phyloP scores from a whole-genome alignment of 208 protist species.

The Leptomonas pyrrhocoris region DNA sequence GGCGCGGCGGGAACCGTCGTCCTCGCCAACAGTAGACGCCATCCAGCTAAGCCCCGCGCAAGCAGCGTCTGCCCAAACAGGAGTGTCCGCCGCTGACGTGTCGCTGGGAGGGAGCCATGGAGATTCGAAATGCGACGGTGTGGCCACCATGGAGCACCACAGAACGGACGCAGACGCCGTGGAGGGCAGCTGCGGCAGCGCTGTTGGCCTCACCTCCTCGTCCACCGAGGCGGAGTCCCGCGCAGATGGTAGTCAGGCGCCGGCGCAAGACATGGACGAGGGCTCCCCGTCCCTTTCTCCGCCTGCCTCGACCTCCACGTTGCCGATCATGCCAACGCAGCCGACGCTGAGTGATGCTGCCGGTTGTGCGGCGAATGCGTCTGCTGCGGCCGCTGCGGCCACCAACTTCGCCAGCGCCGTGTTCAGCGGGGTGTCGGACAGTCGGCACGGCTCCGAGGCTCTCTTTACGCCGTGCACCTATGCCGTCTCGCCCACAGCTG shows the following conservation, averaged over 20 bases:
- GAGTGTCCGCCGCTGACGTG: too few relatives aligned
- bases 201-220: conserved; percentile 8
- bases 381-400: neutral
- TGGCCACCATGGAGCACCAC: conserved; percentile 1
- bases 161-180: neutral
- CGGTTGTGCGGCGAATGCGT: too few relatives aligned
- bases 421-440: too few relatives aligned
- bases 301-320: neutral
- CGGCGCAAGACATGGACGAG: neutral
- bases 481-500: conserved; percentile 5
- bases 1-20: neutral
- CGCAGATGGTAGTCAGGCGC: neutral
- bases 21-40: neutral
- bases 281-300: neutral
- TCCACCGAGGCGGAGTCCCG: conserved; percentile 15
- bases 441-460: conserved; percentile 4
- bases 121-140: neutral
- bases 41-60: neutral
- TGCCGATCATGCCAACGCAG: neutral
- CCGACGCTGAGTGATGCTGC: neutral
- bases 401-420: too few relatives aligned
- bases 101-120: neutral
- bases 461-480: conserved; percentile 2
- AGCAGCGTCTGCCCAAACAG: neutral
- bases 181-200: conserved; percentile 1